phyloP scores from a whole-genome alignment of 305 asterid species.

The Fraxinus paxiana region DNA sequence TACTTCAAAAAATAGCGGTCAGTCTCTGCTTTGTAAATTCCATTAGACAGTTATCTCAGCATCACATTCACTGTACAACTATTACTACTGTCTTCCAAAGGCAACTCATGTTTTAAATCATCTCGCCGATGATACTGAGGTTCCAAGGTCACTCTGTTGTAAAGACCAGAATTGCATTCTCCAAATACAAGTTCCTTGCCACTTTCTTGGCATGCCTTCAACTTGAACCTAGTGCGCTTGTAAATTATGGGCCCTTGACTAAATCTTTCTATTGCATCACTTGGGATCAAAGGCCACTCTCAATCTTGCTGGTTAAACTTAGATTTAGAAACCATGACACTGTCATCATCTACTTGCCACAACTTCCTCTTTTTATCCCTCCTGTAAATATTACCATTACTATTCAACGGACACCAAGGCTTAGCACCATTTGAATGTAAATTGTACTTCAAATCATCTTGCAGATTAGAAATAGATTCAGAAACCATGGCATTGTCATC shows the following conservation, averaged over 20 bases:
- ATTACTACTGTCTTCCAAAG: constrained; percentile 2
- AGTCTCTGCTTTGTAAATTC: constrained; percentile 25
- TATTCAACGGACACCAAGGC: constrained; percentile 11
- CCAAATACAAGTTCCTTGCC: constrained; percentile 24
- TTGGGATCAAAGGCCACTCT: background rate
- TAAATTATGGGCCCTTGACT: constrained; percentile 32
- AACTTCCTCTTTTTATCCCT: constrained; percentile 33
- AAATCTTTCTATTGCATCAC: constrained; percentile 26
- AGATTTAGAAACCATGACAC: background rate
- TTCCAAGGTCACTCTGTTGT: constrained; percentile 20
- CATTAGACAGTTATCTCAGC: constrained; percentile 25
- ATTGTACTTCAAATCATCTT: constrained; percentile 10
- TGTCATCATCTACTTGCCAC: constrained; percentile 21
- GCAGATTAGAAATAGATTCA: constrained; percentile 16
- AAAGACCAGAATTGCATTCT: constrained; percentile 29
- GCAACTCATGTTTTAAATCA: constrained; percentile 18
- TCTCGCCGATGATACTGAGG: constrained; percentile 27
- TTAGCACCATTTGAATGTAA: constrained; percentile 1
- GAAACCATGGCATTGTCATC: background rate
- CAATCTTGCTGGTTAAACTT: constrained; percentile 15
- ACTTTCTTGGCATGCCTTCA: constrained; percentile 34
- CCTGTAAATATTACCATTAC: constrained; percentile 30
- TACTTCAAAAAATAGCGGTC: constrained; percentile 46
- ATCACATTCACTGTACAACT: constrained; percentile 23
- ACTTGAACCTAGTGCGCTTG: constrained; percentile 41